Conservation (phyloP, 2,329 filamentous ascomycete species). For the Immersiporthe knoxdaviesiana region DNA sequence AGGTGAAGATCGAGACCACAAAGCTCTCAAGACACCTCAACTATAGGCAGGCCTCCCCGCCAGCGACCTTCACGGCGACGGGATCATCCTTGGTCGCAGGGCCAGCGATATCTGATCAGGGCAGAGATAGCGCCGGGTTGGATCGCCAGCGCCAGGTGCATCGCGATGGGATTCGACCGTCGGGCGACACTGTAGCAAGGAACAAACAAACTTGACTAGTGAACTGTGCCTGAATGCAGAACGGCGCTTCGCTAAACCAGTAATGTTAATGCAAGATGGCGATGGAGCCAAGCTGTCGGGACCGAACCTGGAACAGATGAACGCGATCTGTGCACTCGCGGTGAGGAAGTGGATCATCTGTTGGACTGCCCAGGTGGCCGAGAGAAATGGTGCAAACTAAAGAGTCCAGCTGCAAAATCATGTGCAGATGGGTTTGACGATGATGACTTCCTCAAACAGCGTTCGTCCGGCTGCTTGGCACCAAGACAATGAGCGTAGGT, state of each 20-base stretch:
- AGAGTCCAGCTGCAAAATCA: no score
- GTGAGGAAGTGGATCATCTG: background rate
- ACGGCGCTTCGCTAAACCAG: slow-evolving; percentile 7
- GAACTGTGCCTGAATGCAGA: background rate
- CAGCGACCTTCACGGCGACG: background rate
- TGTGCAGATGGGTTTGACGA: background rate
- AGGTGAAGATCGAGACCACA: background rate
- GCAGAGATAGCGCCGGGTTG: background rate
- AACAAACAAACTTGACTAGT: background rate
- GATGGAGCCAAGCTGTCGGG: slow-evolving; percentile 20
- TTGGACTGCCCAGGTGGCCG: background rate
- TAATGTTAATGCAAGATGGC: background rate
- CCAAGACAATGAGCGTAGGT: no score
- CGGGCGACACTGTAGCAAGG: background rate
- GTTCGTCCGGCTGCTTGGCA: background rate
- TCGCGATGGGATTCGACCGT: background rate
- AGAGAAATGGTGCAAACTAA: background rate
- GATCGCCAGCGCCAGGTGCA: slow-evolving; percentile 6
- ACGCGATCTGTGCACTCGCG: slow-evolving; percentile 5
- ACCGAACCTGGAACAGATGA: background rate
- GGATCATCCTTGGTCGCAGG: background rate
- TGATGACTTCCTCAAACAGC: background rate
- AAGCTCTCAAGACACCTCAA: background rate
- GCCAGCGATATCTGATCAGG: background rate
- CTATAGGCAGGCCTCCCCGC: background rate